Evolutionary conservation across 805 yeast genomes (phyloP), one percentile per base, ranked within the genome.

Genomic region (Candida sanyiensis): DNA sequence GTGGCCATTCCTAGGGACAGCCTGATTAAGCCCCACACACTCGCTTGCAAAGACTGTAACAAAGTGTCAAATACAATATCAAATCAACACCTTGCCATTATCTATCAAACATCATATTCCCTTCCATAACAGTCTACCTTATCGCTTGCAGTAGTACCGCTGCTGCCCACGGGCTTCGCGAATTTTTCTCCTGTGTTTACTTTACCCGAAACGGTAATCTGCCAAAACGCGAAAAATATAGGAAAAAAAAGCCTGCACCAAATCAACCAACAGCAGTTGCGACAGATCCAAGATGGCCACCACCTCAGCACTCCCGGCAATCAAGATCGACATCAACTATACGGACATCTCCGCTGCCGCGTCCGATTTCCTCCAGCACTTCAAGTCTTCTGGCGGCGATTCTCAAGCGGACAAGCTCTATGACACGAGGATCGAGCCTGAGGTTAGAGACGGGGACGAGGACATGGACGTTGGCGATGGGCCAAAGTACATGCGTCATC

Each of bases 301-400:
- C 2, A 28, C 34, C 12, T 46, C 54, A 6, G 51, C 66, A 4
- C 52, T 81, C 45, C 89, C 88, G 22, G 67, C 87, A 20, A 71
- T 82, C 49, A 81, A 77, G 54, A 62, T 84, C 41, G 74, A 80
- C 44, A 74, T 85, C 58, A 85, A 88, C 63, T 89, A 88, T 59
- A 70, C 70, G 34, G 80, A 75, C 33, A 69, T 86, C 49, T 67
- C 71, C 38, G 69, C 69, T 16, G 64, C 73, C 20, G 72, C 83
- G 34, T 67, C 69, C 44, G 83, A 80, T 45, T 88, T 88, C 61
- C 59, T 88, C 40, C 62, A 69, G 21, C 82, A 83, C 51, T 88
- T 67, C 69, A 83, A 77, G 61, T 57, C 70, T 17, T 52, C 69
- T 24, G 28, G 38, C 36, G 52, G 24, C 6, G 38, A 33, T 3